Evolutionary conservation across 345 rosid genomes (phyloP).

Genomic region (Pugionium dolabratum): DNA sequence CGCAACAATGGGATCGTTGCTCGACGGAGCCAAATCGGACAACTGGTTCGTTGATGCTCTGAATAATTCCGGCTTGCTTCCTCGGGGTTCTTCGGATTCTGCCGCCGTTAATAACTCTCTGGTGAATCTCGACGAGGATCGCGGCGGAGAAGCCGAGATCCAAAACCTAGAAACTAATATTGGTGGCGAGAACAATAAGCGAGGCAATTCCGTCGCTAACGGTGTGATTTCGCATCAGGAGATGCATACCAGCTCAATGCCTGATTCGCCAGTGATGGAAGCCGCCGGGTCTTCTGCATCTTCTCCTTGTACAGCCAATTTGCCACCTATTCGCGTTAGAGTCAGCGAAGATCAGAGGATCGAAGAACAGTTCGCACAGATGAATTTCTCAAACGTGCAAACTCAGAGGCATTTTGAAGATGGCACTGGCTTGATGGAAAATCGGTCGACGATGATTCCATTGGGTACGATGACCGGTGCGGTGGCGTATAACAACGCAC

Average conservation of each 20-base stretch:
- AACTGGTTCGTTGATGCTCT: too few relatives aligned
- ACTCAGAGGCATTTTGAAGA: conserved; percentile 47
- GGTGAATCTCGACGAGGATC: conserved; percentile 6
- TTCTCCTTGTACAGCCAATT: too few relatives aligned
- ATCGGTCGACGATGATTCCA: conserved; percentile 44
- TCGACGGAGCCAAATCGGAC: conserved; percentile 68
- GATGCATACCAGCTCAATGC: conserved; percentile 49
- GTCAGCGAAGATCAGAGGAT: too few relatives aligned
- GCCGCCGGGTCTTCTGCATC: not conserved
- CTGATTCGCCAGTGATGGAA: conserved; percentile 44
- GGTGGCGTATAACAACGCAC: conserved; percentile 26
- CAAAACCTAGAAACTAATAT: conserved; percentile 18
- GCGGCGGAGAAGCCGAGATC: too few relatives aligned
- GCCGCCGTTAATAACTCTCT: conserved; percentile 41
- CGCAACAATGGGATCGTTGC: conserved; percentile 69
- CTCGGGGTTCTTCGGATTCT: not conserved
- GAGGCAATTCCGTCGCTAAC: conserved; percentile 15
- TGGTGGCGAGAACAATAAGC: conserved; percentile 41
- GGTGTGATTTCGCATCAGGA: conserved; percentile 40
- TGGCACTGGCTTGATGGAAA: conserved; percentile 34
- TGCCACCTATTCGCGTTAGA: too few relatives aligned
- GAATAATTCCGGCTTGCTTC: too few relatives aligned
- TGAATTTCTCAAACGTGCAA: conserved; percentile 36
- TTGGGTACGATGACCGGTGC: conserved; percentile 20
- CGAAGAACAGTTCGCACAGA: too few relatives aligned